Conservation (phyloP, 441 rosid species). For the Gossypium schwendimanii region DNA sequence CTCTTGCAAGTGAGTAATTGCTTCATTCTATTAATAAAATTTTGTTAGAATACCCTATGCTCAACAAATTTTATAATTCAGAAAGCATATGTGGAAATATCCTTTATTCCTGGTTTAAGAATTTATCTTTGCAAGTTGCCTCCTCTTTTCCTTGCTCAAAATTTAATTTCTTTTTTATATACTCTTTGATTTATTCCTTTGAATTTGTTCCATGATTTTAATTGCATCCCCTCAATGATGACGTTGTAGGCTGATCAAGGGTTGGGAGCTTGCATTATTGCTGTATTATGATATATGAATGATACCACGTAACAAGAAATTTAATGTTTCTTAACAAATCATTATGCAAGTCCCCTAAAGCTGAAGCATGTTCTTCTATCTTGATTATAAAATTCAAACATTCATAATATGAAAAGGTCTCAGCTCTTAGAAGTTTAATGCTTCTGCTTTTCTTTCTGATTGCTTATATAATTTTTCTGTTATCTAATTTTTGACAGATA, state of each 20-base stretch:
- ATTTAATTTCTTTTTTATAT: not conserved
- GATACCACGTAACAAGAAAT: not conserved
- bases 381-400: not conserved
- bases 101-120: not conserved
- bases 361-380: not conserved
- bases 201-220: not conserved
- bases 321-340: not conserved
- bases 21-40: slow-evolving; percentile 10
- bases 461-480: not conserved
- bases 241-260: not conserved
- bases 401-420: not conserved
- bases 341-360: slow-evolving; percentile 1
- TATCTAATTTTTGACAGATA: slow-evolving; percentile 45
- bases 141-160: not conserved
- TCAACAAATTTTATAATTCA: not conserved
- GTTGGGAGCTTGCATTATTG: not conserved
- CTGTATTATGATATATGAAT: not conserved
- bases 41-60: not conserved
- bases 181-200: not conserved
- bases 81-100: not conserved
- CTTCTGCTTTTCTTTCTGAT: not conserved
- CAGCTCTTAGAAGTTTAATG: not conserved
- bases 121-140: not conserved
- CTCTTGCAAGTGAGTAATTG: slow-evolving; percentile 94
- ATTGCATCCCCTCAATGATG: not conserved